These are phyloP conservation scores for Panellus pusillus DNA, from an alignment of 768 basidiomycete genomes.

Conservation along the genomic window DNA sequence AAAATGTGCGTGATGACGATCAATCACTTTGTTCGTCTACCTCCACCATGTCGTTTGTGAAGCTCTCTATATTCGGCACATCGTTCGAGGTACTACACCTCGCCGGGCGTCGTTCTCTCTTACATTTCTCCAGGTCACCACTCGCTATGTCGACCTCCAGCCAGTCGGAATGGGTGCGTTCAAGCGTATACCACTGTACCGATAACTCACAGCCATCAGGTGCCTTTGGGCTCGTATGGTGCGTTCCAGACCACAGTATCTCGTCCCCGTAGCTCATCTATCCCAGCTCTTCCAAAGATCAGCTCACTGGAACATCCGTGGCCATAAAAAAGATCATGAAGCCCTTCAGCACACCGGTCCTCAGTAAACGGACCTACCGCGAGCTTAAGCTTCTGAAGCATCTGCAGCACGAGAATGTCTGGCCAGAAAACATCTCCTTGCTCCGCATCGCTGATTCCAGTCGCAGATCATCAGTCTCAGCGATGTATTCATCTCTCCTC, in stretches of 20 bases:
- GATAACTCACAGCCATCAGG: conserved; percentile 43
- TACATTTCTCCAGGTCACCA: conserved; percentile 71
- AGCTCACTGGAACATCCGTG: conserved; percentile 89
- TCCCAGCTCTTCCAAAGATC: conserved; percentile 87
- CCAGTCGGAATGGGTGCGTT: conserved; percentile 96
- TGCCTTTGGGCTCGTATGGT: conserved; percentile 99
- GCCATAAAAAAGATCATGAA: conserved; percentile 99
- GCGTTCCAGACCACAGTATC: conserved; percentile 24
- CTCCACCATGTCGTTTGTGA: conserved; percentile 83
- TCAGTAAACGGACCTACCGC: conserved; percentile 95
- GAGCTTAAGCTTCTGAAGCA: conserved; percentile 98
- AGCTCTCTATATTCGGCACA: conserved; percentile 97
- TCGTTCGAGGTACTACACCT: conserved; percentile 78
- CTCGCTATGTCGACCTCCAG: conserved; percentile 98
- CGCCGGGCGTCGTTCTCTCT: conserved; percentile 17
- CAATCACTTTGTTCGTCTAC: neutral
- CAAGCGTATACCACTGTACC: neutral
- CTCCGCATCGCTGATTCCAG: neutral
- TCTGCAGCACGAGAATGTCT: conserved; percentile 95
- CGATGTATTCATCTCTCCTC: conserved; percentile 99
- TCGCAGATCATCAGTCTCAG: conserved; percentile 93
- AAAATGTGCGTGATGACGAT: too few relatives aligned
- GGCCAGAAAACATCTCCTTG: conserved; percentile 27
- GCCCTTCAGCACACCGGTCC: conserved; percentile 97
- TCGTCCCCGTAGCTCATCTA: neutral